phyloP scores from a whole-genome alignment of 352 stramenopile genomes.

The Globisporangium viniferum region DNA sequence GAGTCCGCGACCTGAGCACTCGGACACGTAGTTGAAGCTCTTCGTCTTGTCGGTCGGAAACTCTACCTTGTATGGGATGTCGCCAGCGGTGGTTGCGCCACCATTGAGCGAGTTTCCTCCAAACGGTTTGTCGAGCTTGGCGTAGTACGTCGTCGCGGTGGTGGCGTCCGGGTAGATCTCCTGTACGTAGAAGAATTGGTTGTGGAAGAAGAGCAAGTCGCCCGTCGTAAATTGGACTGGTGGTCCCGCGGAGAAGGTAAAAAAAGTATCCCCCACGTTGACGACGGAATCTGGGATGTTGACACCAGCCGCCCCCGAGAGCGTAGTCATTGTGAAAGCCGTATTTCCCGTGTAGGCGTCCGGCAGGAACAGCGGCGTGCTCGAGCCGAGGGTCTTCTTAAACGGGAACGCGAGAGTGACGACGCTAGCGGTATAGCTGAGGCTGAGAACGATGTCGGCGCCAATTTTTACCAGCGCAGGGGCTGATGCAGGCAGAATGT shows the following conservation, averaged over 20 bases:
- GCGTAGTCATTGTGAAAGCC: slow-evolving; percentile 10
- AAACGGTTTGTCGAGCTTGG: slow-evolving; percentile 47
- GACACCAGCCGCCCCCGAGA: neutral
- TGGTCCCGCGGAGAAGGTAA: slow-evolving; percentile 16
- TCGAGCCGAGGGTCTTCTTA: slow-evolving; percentile 13
- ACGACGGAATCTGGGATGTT: neutral
- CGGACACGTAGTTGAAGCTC: slow-evolving; percentile 69
- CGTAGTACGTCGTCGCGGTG: slow-evolving; percentile 4
- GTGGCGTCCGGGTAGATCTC: neutral
- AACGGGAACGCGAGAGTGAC: slow-evolving; percentile 32
- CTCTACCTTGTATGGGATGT: slow-evolving; percentile 30
- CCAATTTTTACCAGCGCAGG: slow-evolving; percentile 26
- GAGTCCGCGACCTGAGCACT: slow-evolving; percentile 71
- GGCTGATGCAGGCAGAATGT: neutral
- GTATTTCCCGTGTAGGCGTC: neutral
- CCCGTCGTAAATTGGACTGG: slow-evolving; percentile 10
- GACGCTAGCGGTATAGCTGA: neutral
- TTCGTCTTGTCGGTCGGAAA: slow-evolving; percentile 21
- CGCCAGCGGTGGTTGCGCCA: neutral
- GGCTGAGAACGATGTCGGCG: slow-evolving; percentile 19
- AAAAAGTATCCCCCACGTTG: slow-evolving; percentile 12
- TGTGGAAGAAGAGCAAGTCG: slow-evolving; percentile 52
- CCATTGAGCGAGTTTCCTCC: slow-evolving; percentile 31
- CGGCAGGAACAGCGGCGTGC: slow-evolving; percentile 19
- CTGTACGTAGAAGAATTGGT: slow-evolving; percentile 53